Evolutionary conservation across 2,329 filamentous ascomycete genomes (phyloP), one percentile per base, ranked within the genome.

Genomic region (Harringtonia aguacate): DNA sequence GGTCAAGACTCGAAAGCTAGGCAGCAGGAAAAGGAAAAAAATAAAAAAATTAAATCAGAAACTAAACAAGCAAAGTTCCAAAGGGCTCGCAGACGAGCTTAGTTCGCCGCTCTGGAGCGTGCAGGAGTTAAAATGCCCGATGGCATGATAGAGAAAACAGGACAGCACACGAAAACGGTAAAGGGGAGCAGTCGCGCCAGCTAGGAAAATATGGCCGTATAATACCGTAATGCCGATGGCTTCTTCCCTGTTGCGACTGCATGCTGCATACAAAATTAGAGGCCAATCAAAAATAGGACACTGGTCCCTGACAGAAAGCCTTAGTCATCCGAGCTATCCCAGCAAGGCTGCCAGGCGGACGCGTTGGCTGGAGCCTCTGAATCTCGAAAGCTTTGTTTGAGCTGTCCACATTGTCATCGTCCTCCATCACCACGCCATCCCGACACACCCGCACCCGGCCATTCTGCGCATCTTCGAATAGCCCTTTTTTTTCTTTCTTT

Each of bases 291-390:
- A n/a, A n/a, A 8, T 20, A 20, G 17, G 4, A 35, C n/a, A 17
- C 17, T 4, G 3, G 0, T 15, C 20, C 21, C 21, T 22, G 13
- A 36, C 13, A 18, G 20, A 35, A 35, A 10, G 17, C 10, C 34
- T 69, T 65, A 68, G 64, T 69, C 65, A 69, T 61, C 53, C 0
- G 3, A 63, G 61, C 60, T 65, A 58, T 56, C 58, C 58, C 49
- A 54, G 56, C 65, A 73, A 75, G 72, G 72, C 70, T 72, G 61
- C 70, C 67, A 70, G 67, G 58, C 62, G 56, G 58, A 62, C 55
- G 56, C 55, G 53, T 48, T 46, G 43, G 43, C 36, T 35, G 33
- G 36, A 22, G 35, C 35, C 36, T 21, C 27, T 24, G 17, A n/a
- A n/a, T n/a, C n/a, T n/a, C 37, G 31, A 36, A 34, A 17, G 7